These are phyloP conservation scores for Lasiosphaeria ovina DNA, from an alignment of 495 filamentous ascomycete species.

Conservation along the genomic window DNA sequence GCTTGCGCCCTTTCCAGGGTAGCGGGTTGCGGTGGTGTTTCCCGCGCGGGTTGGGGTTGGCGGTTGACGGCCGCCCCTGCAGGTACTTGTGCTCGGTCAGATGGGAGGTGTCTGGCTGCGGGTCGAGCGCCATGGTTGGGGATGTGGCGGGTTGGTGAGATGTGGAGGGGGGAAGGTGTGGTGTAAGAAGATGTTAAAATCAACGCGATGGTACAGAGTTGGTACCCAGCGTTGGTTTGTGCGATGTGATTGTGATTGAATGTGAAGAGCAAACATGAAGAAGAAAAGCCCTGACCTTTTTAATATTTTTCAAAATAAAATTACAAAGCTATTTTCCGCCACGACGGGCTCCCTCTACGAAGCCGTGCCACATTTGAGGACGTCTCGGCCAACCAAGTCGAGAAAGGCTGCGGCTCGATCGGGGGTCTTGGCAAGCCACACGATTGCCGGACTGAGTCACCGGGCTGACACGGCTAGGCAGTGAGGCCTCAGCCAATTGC, in stretches of 20 bases:
- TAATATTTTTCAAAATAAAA: not conserved
- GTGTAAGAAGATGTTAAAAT: not conserved
- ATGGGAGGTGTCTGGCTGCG: not conserved
- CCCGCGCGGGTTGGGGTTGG: slow-evolving; percentile 8
- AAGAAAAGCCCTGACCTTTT: not conserved
- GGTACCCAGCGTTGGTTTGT: too few species aligned
- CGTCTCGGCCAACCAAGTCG: not conserved
- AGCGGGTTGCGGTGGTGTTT: slow-evolving; percentile 12
- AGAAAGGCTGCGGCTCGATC: not conserved
- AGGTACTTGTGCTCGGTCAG: slow-evolving; percentile 2
- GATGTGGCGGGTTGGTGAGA: not conserved
- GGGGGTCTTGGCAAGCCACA: not conserved
- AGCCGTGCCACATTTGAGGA: not conserved
- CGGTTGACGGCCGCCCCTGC: slow-evolving; percentile 1
- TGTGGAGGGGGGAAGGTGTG: not conserved
- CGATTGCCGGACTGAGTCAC: not conserved
- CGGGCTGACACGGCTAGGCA: not conserved
- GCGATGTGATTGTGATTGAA: too few species aligned
- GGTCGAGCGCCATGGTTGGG: not conserved
- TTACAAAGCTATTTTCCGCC: not conserved
- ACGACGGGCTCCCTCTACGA: not conserved
- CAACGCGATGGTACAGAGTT: not conserved
- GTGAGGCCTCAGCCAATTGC: too few species aligned
- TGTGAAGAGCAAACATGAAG: too few species aligned
- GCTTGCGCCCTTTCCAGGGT: slow-evolving; percentile 4